These are phyloP conservation scores for Phoenix roebelenii DNA, from an alignment of 176 grass and related monocot species.

Conservation along the genomic window DNA sequence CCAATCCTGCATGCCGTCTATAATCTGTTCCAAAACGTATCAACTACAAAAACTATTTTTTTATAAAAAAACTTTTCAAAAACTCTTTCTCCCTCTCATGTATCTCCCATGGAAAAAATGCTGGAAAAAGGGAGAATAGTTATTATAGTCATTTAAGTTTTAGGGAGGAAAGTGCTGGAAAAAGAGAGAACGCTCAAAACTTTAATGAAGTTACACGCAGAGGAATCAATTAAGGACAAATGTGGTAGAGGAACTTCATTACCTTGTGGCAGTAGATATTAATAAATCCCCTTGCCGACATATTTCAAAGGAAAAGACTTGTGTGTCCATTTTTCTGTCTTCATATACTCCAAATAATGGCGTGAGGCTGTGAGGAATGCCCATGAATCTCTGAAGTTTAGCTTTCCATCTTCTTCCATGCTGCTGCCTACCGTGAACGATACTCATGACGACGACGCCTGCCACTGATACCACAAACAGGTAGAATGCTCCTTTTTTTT, in stretches of 20 bases:
- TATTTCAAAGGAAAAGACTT: slow-evolving; percentile 77
- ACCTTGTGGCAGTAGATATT: slow-evolving; percentile 96
- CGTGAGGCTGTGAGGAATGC: slow-evolving; percentile 77
- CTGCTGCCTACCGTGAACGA: slow-evolving; percentile 98
- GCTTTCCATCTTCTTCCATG: slow-evolving; percentile 90
- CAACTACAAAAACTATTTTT: too few relatives aligned
- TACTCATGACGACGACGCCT: slow-evolving; percentile 90
- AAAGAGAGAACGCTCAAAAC: too few relatives aligned
- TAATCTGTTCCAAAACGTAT: too few relatives aligned
- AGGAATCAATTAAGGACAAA: too few relatives aligned
- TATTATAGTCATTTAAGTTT: too few relatives aligned
- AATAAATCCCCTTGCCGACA: slow-evolving; percentile 75
- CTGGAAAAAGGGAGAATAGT: too few relatives aligned
- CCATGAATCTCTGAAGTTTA: slow-evolving; percentile 73
- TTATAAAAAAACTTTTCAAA: too few relatives aligned
- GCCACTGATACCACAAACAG: slow-evolving; percentile 84
- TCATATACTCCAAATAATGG: slow-evolving; percentile 87
- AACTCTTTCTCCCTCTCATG: too few relatives aligned
- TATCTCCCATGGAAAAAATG: too few relatives aligned
- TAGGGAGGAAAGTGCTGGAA: too few relatives aligned
- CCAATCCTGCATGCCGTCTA: too few relatives aligned
- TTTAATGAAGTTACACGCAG: too few relatives aligned
- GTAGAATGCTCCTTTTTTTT: slow-evolving; percentile 96
- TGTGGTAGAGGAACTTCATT: slow-evolving; percentile 14
- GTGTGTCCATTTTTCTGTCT: slow-evolving; percentile 73